A percentile compares a stretch with the other conserved stretches of the same genome.
Conservation (phyloP, 805 yeast genomes). For the Cyberlindnera saturnus region DNA sequence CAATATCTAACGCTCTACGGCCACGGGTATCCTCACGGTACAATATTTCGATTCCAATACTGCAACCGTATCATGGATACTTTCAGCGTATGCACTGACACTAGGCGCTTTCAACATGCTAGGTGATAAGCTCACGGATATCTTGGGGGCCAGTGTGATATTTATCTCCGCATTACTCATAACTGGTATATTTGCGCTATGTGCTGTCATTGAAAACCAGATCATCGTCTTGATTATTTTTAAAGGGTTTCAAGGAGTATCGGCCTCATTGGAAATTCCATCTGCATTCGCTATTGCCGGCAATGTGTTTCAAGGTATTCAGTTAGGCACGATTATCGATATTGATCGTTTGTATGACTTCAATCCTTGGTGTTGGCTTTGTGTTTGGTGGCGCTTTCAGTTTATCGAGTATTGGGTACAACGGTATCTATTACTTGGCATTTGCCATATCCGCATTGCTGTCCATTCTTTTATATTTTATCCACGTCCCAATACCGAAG, state of each 20-base stretch:
- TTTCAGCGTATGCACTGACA: conserved; percentile 38
- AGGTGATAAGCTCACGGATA: conserved; percentile 35
- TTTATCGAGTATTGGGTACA: conserved; percentile 31
- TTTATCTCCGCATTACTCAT: conserved; percentile 22
- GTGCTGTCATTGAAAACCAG: conserved; percentile 30
- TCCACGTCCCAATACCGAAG: conserved; percentile 25
- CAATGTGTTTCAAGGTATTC: conserved; percentile 23
- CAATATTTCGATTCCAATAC: conserved; percentile 17
- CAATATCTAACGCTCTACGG: conserved; percentile 6
- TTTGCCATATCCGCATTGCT: conserved; percentile 27
- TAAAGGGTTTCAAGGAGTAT: conserved; percentile 40
- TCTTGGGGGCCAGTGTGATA: conserved; percentile 30
- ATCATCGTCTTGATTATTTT: conserved; percentile 33
- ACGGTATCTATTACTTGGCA: conserved; percentile 32
- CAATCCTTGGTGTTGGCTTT: conserved; percentile 34
- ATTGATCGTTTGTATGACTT: conserved; percentile 23
- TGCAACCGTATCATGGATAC: conserved; percentile 35
- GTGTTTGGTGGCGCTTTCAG: conserved; percentile 42
- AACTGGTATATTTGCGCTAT: conserved; percentile 24
- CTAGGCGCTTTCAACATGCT: conserved; percentile 37
- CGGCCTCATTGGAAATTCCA: conserved; percentile 37
- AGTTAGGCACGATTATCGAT: conserved; percentile 22
- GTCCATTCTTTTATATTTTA: conserved; percentile 23
- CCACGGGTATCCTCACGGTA: conserved; percentile 1
- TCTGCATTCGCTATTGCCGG: conserved; percentile 29